These are phyloP conservation scores for Ophiostoma montium DNA, from an alignment of 2,329 filamentous ascomycete genomes.

Conservation along the genomic window DNA sequence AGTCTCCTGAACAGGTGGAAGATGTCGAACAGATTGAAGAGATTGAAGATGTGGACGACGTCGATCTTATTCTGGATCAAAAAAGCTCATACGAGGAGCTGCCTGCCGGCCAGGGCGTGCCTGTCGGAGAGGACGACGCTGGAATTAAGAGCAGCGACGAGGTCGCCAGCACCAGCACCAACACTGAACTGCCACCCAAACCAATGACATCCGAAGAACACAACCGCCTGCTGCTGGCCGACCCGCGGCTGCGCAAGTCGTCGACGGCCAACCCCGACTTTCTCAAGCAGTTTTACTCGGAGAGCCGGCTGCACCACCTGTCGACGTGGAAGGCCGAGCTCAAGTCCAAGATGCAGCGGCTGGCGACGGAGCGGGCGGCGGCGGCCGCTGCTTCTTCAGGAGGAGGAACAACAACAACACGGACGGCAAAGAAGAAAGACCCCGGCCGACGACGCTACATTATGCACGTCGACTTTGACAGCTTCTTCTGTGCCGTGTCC, in stretches of 20 bases:
- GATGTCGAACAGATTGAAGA: background rate
- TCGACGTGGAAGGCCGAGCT: constrained; percentile 94
- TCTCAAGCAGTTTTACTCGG: constrained; percentile 84
- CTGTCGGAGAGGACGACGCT: background rate
- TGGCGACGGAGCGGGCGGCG: constrained; percentile 55
- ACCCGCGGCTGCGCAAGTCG: constrained; percentile 74
- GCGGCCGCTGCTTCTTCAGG: constrained; percentile 17
- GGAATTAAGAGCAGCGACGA: background rate
- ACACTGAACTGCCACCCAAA: background rate
- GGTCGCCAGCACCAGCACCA: background rate
- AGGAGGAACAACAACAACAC: constrained; percentile 26
- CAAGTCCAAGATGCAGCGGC: constrained; percentile 72
- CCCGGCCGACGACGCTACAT: constrained; percentile 63
- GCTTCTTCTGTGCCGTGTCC: constrained; percentile 94
- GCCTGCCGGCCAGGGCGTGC: background rate
- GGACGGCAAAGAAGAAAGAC: constrained; percentile 26
- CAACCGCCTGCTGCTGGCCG: constrained; percentile 69
- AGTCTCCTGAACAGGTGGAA: background rate
- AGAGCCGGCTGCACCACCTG: constrained; percentile 86
- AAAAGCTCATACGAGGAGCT: constrained; percentile 1
- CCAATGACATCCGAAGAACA: constrained; percentile 77
- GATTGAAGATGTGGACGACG: background rate
- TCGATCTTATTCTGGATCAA: background rate
- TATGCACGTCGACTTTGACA: constrained; percentile 95
- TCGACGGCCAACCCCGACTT: constrained; percentile 90